Evolutionary conservation across 805 yeast genomes (phyloP).

Genomic region (Tetrapisispora phaffii): DNA sequence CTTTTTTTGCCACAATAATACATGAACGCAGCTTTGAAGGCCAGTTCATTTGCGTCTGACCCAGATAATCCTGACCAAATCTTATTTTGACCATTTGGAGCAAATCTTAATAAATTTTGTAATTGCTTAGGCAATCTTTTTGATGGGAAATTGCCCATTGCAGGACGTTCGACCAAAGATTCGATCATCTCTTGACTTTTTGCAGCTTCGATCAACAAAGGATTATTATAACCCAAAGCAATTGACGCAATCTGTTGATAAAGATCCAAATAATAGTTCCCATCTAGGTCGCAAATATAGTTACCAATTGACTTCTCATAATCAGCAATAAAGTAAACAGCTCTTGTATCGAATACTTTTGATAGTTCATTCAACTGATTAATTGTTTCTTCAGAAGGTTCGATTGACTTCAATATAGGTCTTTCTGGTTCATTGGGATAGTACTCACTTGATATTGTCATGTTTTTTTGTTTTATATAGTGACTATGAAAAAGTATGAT

Average conservation of each 20-base stretch:
- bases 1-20: slow-evolving; percentile 48
- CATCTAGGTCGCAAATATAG: slow-evolving; percentile 58
- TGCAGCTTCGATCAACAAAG: slow-evolving; percentile 49
- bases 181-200: slow-evolving; percentile 50
- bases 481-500: no score
- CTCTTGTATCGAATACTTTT: slow-evolving; percentile 49
- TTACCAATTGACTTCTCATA: slow-evolving; percentile 55
- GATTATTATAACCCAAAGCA: slow-evolving; percentile 63
- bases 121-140: slow-evolving; percentile 43
- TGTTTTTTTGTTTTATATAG: background rate
- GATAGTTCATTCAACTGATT: slow-evolving; percentile 44
- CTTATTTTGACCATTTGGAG: slow-evolving; percentile 50
- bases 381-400: slow-evolving; percentile 67
- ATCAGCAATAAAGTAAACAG: slow-evolving; percentile 55
- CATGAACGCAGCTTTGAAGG: slow-evolving; percentile 64
- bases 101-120: slow-evolving; percentile 44
- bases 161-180: slow-evolving; percentile 61
- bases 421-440: slow-evolving; percentile 74
- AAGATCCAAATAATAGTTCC: slow-evolving; percentile 49
- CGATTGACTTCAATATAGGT: slow-evolving; percentile 49
- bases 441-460: slow-evolving; percentile 39
- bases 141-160: slow-evolving; percentile 55
- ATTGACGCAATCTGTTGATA: slow-evolving; percentile 68
- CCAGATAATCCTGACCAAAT: slow-evolving; percentile 63
- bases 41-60: slow-evolving; percentile 62